Percentiles rank a stretch among this genome's conserved stretches.
Evolutionary conservation across 2,329 filamentous ascomycete genomes (phyloP).

Genomic region (Thielaviopsis euricoi): DNA sequence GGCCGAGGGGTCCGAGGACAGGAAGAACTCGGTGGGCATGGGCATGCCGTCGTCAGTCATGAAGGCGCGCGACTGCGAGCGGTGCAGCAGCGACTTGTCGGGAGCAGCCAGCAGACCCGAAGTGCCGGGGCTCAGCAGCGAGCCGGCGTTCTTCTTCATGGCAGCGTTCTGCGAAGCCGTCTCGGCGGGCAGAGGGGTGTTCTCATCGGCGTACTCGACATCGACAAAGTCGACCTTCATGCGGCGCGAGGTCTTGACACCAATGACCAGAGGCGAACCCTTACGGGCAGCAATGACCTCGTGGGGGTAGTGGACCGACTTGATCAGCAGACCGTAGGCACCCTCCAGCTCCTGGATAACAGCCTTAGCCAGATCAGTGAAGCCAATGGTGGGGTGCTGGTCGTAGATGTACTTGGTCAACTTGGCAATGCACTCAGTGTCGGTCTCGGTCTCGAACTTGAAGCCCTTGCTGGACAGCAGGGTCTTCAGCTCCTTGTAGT

Average conservation of each 20-base stretch:
- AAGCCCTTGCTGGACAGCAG: slow-evolving; percentile 89
- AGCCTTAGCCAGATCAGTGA: slow-evolving; percentile 91
- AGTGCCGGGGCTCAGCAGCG: slow-evolving; percentile 48
- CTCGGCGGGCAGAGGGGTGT: slow-evolving; percentile 72
- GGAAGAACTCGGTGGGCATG: slow-evolving; percentile 97
- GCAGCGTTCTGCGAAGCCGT: slow-evolving; percentile 91
- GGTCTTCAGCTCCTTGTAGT: slow-evolving; percentile 98
- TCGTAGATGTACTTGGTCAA: slow-evolving; percentile 97
- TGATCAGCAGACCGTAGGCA: slow-evolving; percentile 91
- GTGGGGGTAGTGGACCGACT: slow-evolving; percentile 96
- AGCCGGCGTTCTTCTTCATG: slow-evolving; percentile 68
- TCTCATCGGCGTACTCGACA: slow-evolving; percentile 88
- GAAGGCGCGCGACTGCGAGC: slow-evolving; percentile 96
- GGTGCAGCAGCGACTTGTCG: slow-evolving; percentile 95
- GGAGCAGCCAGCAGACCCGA: slow-evolving; percentile 58
- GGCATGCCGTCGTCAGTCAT: slow-evolving; percentile 96
- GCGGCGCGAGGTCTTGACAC: slow-evolving; percentile 91
- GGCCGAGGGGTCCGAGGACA: slow-evolving; percentile 94
- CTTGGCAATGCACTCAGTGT: slow-evolving; percentile 98
- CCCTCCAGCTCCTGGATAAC: slow-evolving; percentile 97
- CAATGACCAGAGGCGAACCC: slow-evolving; percentile 88
- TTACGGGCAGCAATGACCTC: slow-evolving; percentile 97
- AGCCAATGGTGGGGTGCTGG: slow-evolving; percentile 82
- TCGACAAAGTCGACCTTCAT: slow-evolving; percentile 99
- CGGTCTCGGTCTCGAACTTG: slow-evolving; percentile 97